Evolutionary conservation across 495 filamentous ascomycete species (phyloP), one percentile per base, ranked within the genome.

Genomic region (Aspergillus nanangensis): DNA sequence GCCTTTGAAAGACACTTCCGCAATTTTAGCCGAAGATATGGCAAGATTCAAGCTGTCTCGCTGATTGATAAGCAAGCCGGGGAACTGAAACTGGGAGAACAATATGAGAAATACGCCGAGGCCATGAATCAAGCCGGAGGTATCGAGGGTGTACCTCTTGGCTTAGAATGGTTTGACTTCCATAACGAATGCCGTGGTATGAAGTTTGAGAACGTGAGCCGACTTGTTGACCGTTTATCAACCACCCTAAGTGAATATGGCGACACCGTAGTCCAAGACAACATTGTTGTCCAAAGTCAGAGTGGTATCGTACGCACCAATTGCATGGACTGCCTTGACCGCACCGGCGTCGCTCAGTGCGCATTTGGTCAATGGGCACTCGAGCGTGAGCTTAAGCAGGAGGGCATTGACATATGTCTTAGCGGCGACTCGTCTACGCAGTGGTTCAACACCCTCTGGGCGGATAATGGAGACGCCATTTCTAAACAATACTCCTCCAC

Each of bases 261-360:
- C 8, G 86, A 80, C 51, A 82, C 80, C 0, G 75, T 84, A 1
- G 64, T 80, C 27, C 66, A 71, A 13, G 64, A 75, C 20, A 76
- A 74, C 11, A 60, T 60, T 8, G 75, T 81, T 5, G 52, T 71
- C 17, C 62, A 67, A 22, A 73, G 59, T 33, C 92, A 96, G 57
- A 72, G 63, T 15, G 92, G 90, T 2, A 78, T 95, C 10, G 56
- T 96, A 11, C 71, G 92, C 43, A 96, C 88, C 3, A 96, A 97
- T 59, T 97, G 92, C 63, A 97, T 97, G 92, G 92, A 97, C 57
- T 97, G 92, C 53, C 77, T 97, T 11, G 91, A 96, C 56, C 81
- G 90, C 21, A 96, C 92, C 2, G 95, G 95, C 48, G 88, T 96
- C 23, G 89, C 90, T 17, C 92, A 96, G 65, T 90, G 86, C 53